Conservation (phyloP, 75 land plant genomes). For the Sequoia sempervirens region DNA sequence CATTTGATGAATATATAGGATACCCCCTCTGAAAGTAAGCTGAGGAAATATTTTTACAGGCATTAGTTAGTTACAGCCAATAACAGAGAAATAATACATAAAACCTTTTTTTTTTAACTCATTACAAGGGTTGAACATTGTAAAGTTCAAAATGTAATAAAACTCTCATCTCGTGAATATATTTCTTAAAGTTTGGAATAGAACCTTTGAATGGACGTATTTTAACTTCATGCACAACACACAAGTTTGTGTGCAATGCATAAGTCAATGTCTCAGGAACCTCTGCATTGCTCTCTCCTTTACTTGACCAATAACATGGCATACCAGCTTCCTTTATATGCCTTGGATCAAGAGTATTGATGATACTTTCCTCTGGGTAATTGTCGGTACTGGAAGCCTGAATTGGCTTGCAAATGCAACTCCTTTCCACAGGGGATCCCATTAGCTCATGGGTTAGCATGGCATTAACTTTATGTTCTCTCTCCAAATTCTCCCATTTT, state of each 20-base stretch:
- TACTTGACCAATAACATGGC: slow-evolving; percentile 51
- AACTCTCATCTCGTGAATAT: neutral
- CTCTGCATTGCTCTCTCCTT: slow-evolving; percentile 18
- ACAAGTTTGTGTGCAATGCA: slow-evolving; percentile 22
- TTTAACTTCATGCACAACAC: slow-evolving; percentile 39
- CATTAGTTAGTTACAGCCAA: neutral
- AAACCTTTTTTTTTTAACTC: neutral
- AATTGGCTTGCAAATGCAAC: slow-evolving; percentile 50
- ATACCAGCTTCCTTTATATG: neutral
- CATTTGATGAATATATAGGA: slow-evolving; percentile 38
- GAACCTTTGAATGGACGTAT: slow-evolving; percentile 39
- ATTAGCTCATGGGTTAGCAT: slow-evolving; percentile 25
- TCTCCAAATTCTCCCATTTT: slow-evolving; percentile 30
- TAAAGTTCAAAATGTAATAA: neutral
- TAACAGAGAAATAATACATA: neutral
- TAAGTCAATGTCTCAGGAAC: slow-evolving; percentile 43
- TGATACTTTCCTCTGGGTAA: slow-evolving; percentile 70
- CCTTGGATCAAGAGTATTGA: slow-evolving; percentile 54
- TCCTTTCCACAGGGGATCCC: neutral
- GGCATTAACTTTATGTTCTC: slow-evolving; percentile 27
- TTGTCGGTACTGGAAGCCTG: slow-evolving; percentile 92
- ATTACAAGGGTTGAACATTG: neutral
- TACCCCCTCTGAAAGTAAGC: slow-evolving; percentile 31
- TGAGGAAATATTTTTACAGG: slow-evolving; percentile 8
- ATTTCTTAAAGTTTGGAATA: slow-evolving; percentile 16